A percentile compares a stretch with the other conserved stretches of the same genome.
Evolutionary conservation across 148 eudicot genomes (phyloP).

Genomic region (Rhododendron mucronatum): DNA sequence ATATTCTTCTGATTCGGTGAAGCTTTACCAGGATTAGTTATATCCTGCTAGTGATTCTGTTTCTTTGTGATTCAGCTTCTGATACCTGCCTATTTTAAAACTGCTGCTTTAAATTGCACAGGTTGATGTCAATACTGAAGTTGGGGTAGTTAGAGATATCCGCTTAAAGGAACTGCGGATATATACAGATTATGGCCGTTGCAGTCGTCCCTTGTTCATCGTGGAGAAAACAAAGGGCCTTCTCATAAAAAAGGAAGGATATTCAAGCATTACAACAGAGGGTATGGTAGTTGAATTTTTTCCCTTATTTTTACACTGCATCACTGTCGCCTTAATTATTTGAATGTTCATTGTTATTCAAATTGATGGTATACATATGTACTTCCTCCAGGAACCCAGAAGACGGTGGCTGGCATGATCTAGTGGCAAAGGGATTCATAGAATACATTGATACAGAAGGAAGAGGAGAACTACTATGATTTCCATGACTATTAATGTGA

Average conservation of each 20-base stretch:
- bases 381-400: slow-evolving; percentile 73
- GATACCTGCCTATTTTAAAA: not conserved
- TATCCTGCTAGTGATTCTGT: not conserved
- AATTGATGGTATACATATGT: not conserved
- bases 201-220: slow-evolving; percentile 93
- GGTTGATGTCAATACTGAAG: slow-evolving; percentile 97
- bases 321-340: not conserved
- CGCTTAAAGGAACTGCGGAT: slow-evolving; percentile 87
- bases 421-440: slow-evolving; percentile 81
- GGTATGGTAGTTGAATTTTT: slow-evolving; percentile 32
- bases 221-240: slow-evolving; percentile 96
- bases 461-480: slow-evolving; percentile 99
- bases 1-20: slow-evolving; percentile 1
- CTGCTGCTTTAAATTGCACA: slow-evolving; percentile 17
- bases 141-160: slow-evolving; percentile 93
- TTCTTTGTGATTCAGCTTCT: not conserved
- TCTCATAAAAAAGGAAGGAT: slow-evolving; percentile 73
- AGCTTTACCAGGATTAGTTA: not conserved
- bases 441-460: slow-evolving; percentile 99
- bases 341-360: not conserved
- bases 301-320: not conserved
- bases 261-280: slow-evolving; percentile 77
- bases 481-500: slow-evolving; percentile 97
- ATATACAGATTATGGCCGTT: slow-evolving; percentile 96
- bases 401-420: slow-evolving; percentile 93